These are phyloP conservation scores for Zygosaccharomyces kombuchaensis DNA, from an alignment of 805 yeast species.

Conservation along the genomic window DNA sequence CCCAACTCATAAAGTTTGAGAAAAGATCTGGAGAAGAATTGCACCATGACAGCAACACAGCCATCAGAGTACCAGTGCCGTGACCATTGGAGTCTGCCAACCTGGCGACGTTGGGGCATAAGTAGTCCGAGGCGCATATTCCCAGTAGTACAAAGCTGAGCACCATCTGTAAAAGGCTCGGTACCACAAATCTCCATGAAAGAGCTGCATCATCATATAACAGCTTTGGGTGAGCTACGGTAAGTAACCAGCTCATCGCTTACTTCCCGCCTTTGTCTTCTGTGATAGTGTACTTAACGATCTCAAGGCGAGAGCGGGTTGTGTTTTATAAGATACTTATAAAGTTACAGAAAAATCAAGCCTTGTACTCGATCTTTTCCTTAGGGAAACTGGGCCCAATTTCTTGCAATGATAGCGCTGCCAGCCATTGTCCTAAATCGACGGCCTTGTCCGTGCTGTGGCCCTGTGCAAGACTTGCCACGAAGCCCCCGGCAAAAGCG, in stretches of 20 bases:
- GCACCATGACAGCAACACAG: constrained; percentile 36
- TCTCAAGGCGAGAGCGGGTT: constrained; percentile 1
- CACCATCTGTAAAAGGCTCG: constrained; percentile 27
- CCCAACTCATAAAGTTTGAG: constrained; percentile 37
- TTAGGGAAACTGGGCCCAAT: constrained; percentile 92
- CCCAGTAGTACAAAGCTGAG: constrained; percentile 33
- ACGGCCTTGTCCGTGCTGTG: constrained; percentile 57
- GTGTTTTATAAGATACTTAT: background rate
- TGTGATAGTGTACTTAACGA: background rate
- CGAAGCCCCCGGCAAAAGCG: constrained; percentile 94
- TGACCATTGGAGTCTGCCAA: constrained; percentile 24
- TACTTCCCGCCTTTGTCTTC: background rate
- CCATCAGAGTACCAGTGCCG: constrained; percentile 27
- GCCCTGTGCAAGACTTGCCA: constrained; percentile 80
- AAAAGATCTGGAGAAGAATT: constrained; percentile 37
- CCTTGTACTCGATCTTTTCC: constrained; percentile 54
- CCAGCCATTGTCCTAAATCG: constrained; percentile 95
- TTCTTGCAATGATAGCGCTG: constrained; percentile 84
- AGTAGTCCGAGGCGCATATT: constrained; percentile 35
- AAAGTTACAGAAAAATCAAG: constrained; percentile 7
- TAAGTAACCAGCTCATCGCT: constrained; percentile 22
- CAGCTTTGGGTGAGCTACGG: constrained; percentile 28
- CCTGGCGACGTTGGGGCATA: constrained; percentile 35
- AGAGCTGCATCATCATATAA: constrained; percentile 23
- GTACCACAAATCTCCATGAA: constrained; percentile 19